Evolutionary conservation across 129 eudicot species (phyloP), one percentile per base, ranked within the genome.

Genomic region (Chrysanthemum seticuspe): DNA sequence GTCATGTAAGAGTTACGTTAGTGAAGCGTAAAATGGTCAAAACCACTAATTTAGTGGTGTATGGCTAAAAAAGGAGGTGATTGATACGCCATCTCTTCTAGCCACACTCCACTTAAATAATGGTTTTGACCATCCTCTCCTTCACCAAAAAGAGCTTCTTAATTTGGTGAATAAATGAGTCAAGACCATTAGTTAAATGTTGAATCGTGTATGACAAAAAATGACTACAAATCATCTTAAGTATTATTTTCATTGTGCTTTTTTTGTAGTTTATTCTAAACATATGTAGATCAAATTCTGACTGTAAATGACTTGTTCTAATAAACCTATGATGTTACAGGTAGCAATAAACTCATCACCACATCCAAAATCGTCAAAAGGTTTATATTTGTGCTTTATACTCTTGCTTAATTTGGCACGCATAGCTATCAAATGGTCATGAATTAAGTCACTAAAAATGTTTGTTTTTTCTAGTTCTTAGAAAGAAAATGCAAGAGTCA

Each of bases 361-460:
- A 19, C 69, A 45, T 59, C 64, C 82, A 14, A 52, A 62, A 9
- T 59, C 83, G 53, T 72, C 78, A 44, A 85, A 82, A 82, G 90
- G 90, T 85, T 82, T 44, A 5, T 11, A 52, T 55, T 49, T 57
- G 60, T 75, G 60, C 61, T 55, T 18, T 65, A 36, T 44, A 29
- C 50, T 68, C 61, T 51, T 67, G 60, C 66, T 69, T 66, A 15
- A 71, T 49, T 18, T 54, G 48, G 49, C 69, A 75, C 54, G n/a
- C 13, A 44, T 23, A 29, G 11, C 71, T 18, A 48, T 68, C 52
- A 70, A 52, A 14, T 73, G 62, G 61, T 69, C 63, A 34, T 75
- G 63, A 50, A 10, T 12, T 9, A 3, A 72, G 61, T 10, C 62
- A 59, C 76, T 51, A 48, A 49, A 69, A 16, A 25, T 59, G 27